Percentiles rank a stretch among this genome's conserved stretches.
Evolutionary conservation across 2,329 filamentous ascomycete genomes (phyloP).

Genomic region (Boeremia lycopersici): DNA sequence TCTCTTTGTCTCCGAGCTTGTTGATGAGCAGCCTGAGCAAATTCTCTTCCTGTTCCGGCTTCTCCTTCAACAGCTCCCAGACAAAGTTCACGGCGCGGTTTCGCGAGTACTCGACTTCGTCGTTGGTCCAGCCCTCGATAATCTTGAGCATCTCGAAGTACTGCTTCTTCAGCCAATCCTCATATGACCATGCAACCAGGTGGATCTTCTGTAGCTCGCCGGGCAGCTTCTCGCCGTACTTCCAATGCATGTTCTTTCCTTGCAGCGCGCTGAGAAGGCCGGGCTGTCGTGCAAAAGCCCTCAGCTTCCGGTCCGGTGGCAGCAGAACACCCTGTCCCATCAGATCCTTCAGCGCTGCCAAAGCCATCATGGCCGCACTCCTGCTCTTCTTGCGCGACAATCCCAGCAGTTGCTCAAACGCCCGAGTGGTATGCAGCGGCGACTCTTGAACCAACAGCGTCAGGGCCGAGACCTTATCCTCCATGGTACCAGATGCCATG

Average conservation of each 20-base stretch:
- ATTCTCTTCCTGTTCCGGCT: conserved; percentile 96
- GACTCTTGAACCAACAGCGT: conserved; percentile 96
- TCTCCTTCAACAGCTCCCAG: conserved; percentile 89
- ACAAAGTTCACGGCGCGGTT: conserved; percentile 88
- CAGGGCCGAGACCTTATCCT: conserved; percentile 93
- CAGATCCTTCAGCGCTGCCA: conserved; percentile 91
- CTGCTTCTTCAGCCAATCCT: conserved; percentile 91
- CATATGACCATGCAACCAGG: conserved; percentile 86
- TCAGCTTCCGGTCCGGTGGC: conserved; percentile 80
- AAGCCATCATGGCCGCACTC: conserved; percentile 88
- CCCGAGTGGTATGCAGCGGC: conserved; percentile 87
- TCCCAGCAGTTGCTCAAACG: conserved; percentile 80
- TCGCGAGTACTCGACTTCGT: conserved; percentile 93
- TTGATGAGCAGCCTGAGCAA: conserved; percentile 89
- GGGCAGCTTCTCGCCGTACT: conserved; percentile 71
- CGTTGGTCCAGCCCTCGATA: conserved; percentile 89
- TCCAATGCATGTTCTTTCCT: conserved; percentile 68
- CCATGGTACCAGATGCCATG: conserved; percentile 94
- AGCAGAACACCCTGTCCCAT: conserved; percentile 87
- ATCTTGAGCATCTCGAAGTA: conserved; percentile 95
- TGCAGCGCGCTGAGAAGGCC: conserved; percentile 74
- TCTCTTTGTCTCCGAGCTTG: conserved; percentile 93
- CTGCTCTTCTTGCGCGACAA: conserved; percentile 93
- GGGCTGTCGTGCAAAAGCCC: conserved; percentile 79
- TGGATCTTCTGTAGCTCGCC: conserved; percentile 75